Evolutionary conservation across 1,139 yeast species (phyloP).

Genomic region (Saccharomyces pastorianus): DNA sequence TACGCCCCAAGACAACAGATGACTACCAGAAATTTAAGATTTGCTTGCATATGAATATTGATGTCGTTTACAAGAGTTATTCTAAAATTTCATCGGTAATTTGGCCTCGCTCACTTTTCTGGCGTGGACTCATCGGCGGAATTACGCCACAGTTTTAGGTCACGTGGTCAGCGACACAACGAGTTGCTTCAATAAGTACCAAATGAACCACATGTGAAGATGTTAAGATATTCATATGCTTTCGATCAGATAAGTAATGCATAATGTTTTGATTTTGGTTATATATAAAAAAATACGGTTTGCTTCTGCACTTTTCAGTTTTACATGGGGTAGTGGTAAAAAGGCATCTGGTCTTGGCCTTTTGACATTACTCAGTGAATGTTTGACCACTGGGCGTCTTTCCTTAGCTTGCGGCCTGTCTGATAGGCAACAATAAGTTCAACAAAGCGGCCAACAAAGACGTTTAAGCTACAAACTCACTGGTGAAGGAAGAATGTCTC

Average conservation of each 20-base stretch:
- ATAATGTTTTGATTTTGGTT: not conserved
- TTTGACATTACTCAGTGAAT: not conserved
- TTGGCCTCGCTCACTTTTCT: not conserved
- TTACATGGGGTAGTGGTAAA: too few relatives aligned
- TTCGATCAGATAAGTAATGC: not conserved
- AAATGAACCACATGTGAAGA: not conserved
- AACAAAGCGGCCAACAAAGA: too few relatives aligned
- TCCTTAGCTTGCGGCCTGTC: too few relatives aligned
- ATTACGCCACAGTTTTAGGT: not conserved
- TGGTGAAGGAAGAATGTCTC: not conserved
- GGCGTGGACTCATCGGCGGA: constrained; percentile 1
- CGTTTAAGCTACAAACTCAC: not conserved
- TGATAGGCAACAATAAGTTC: too few relatives aligned
- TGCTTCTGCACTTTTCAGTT: too few relatives aligned
- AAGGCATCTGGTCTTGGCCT: too few relatives aligned
- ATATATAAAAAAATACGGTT: not conserved
- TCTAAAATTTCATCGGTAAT: not conserved
- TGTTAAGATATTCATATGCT: not conserved
- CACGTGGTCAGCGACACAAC: not conserved
- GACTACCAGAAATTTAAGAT: not conserved
- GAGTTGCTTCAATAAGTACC: not conserved
- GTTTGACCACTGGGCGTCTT: too few relatives aligned
- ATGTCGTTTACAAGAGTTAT: not conserved
- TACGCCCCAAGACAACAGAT: not conserved
- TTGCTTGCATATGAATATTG: not conserved